Base-by-base conservation (phyloP, 306 rosid genomes). In the Rubus idaeus region DNA sequence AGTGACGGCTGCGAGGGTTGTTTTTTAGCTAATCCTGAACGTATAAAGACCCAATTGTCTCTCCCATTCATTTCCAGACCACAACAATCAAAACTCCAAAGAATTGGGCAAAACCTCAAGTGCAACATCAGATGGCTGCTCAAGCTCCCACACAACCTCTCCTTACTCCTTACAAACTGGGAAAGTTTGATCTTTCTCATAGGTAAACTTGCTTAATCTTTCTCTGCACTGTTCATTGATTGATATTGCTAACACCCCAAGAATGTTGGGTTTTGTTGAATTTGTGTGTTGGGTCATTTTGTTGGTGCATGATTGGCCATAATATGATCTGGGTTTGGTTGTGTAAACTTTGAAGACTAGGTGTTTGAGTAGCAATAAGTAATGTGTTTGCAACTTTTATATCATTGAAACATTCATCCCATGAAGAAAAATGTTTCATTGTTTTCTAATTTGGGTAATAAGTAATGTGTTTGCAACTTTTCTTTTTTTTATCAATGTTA, bases 141-240 rank as follows among this genome's bases (percentile, higher is more conserved):
- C 44, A 49, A 71, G 71, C 70, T 57, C 56, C 71, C 56, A 44
- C 61, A 4, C 72, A 55, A 63, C 85, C 84, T 79, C 89, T 86
- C 53, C 79, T 86, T 39, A 83, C 84, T 35, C 84, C 84, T 70
- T 77, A 79, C 82, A 83, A 71, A 70, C 47, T 88, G 80, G 88
- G 63, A 30, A 86, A 81, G 9, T 86, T 88, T 58, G 71, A 83
- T 78, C 83, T 88, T 26, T 86, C 86, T 69, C 88, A 86, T 9
- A 79, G 91, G 88, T 88, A 30, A 30, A 68, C 11, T 45, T 77
- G 11, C 70, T 17, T 63, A 11, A 50, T 18, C 51, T 71, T 39
- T 21, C 35, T 44, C 5, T 30, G 35, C 44, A 35, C 2, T 1
- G 0, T 62, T 13, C 2, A 11, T 14, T 35, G 9, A 6, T 13